Conservation (phyloP, 2,329 filamentous ascomycete species). For the Celoporthe dispersa region DNA sequence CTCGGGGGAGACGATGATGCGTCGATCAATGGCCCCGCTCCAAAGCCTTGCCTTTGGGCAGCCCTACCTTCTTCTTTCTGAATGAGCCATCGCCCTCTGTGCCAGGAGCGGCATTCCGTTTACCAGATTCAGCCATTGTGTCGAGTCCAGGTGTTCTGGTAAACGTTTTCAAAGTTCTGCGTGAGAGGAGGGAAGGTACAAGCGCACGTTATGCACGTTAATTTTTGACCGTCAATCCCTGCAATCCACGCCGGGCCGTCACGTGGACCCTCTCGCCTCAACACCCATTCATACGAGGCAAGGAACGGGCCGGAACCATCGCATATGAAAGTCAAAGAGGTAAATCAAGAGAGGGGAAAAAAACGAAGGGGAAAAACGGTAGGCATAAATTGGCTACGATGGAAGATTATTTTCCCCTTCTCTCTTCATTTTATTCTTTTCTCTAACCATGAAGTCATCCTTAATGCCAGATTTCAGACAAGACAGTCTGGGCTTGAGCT, state of each 20-base stretch:
- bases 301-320: not conserved
- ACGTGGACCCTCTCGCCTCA: conserved; percentile 1
- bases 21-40: not conserved
- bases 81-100: conserved; percentile 7
- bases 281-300: not conserved
- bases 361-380: too few species aligned
- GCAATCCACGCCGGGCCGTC: conserved; percentile 2
- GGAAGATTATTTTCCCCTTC: not conserved
- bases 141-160: not conserved
- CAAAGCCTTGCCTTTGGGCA: not conserved
- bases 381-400: too few species aligned
- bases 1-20: not conserved
- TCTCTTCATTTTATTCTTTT: too few species aligned
- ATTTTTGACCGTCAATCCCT: conserved; percentile 3
- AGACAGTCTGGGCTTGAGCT: too few species aligned
- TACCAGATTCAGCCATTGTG: conserved; percentile 23
- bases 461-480: too few species aligned
- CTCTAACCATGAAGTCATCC: too few species aligned
- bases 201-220: not conserved
- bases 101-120: conserved; percentile 23
- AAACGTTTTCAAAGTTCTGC: not conserved
- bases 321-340: not conserved
- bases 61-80: conserved; percentile 28
- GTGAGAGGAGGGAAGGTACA: not conserved
- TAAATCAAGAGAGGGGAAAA: not conserved